Evolutionary conservation across 2,329 filamentous ascomycete genomes (phyloP), one percentile per base, ranked within the genome.

Genomic region (Colletotrichum tanaceti): DNA sequence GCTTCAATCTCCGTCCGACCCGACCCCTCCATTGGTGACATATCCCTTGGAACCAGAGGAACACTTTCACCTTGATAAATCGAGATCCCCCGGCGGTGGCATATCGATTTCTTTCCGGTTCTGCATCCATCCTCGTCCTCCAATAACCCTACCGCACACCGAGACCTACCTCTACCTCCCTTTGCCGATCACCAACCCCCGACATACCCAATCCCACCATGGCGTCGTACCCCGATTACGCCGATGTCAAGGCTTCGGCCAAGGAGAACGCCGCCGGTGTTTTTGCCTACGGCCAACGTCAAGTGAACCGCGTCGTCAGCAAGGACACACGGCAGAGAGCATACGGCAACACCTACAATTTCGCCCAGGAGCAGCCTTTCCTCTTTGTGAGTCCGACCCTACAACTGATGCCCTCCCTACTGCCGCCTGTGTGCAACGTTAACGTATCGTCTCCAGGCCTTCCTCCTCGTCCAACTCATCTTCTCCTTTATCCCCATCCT

Each of bases 401-500:
- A 39, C 57, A 16, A 50, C 52, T 49, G n/a, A 38, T 11, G 22
- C 7, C 46, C 41, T 18, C 7, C 53, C 50, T 49, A 50, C 22
- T 13, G 57, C 28, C 7, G 4, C 20, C 22, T 55, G 24, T 5
- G 44, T 46, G 22, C 53, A 53, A 22, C 58, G 52, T 62, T 72
- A 41, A 74, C 64, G 39, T 24, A 54, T 20, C 16, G 49, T 3
- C 35, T 11, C 2, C 71, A 93, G 91, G 87, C 89, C 67, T 93
- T 96, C 77, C 76, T 93, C 65, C 79, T 87, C 53, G 82, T 86
- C 38, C 92, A 94, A 76, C 74, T 90, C 66, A 77, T 89, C 67
- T 84, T 94, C 70, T 89, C 89, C 16, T 85, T 89, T 65, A 78
- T 92, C 16, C 93, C 93, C 1, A 74, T 94, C 67, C 78, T 89